Base-by-base conservation (phyloP, 2,329 filamentous ascomycete species). In the Cryphonectria parasitica region DNA sequence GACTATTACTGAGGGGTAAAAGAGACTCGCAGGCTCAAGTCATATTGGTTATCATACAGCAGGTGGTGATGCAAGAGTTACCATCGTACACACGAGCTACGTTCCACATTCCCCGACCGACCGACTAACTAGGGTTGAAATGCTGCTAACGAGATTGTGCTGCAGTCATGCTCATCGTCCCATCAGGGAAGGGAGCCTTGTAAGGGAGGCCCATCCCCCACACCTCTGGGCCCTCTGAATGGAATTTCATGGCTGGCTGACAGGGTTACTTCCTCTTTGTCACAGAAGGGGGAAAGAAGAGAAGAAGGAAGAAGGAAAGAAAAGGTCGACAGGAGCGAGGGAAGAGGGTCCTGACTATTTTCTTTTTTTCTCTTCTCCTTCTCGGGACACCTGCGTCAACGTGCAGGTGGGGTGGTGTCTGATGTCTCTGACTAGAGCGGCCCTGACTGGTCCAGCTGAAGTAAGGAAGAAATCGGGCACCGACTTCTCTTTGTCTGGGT, bases 141-240 rank as follows among this genome's bases (percentile, higher is more conserved):
- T 49, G 22, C n/a, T 13, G n/a, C 28, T 36, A 41, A 13, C n/a
- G 39, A 41, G 39, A 39, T 36, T 22, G 10, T 56, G 54, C 54
- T 67, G 66, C 56, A 60, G 54, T 43, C 34, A 62, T 45, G 54
- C 41, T 41, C 56, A 25, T 56, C 45, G 45, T 19, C 45, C 45
- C 45, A 10, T 25, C 49, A 10, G 22, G 49, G 49, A 25, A 25
- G 49, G 22, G 22, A 7, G 19, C 45, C 45, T 6, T 45, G 13
- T 3, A 22, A 34, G 43, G 4, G 15, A 45, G 43, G 39, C 39
- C 41, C 15, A 15, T 13, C 15, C 4, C 41, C 41, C 41, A 2
- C 41, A 1, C 11, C 41, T 43, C 41, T 43, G 17, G 41, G 3
- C 41, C 15, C 2, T 43, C 41, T 43, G 41, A 43, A 49, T 49